Evolutionary conservation across 208 protist species (phyloP), one percentile per base, ranked within the genome.

Genomic region (Leishmania guyanensis): DNA sequence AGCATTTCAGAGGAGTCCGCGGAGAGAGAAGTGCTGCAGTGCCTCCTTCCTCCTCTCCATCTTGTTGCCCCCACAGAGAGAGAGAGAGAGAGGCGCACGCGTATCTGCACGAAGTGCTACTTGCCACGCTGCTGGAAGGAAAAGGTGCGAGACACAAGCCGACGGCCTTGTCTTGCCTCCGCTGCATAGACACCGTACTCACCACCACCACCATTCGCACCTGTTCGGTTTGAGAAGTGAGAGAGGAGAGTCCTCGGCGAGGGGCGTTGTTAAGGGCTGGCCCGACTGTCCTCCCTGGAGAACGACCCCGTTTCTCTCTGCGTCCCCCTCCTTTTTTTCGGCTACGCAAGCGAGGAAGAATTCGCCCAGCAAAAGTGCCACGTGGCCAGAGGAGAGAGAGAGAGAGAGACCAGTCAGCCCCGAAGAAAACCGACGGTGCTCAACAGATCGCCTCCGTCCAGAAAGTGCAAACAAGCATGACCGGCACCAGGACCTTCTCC

Each of bases 391-490:
- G 5, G 33, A 29, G 26, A 39, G 29, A 68, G 8, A 48, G 20
- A n/a, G 20, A 65, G 60, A 65, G 20, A 9, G 60, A 9, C 43
- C 4, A 36, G 69, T 20, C 39, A 16, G 12, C 53, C 69, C 69
- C 1, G 10, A 12, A 76, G 22, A 76, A 5, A 60, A n/a, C 14
- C 1, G n/a, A 14, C 9, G 51, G n/a, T 4, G 43, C 58, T 75
- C 64, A 90, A 17, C 83, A 83, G 36, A 90, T 83, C 5, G 69
- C 75, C n/a, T 81, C 75, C 22, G 88, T 90, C 91, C 93, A 96
- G 60, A 69, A 78, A 0, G 89, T 95, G 77, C 88, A 96, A 17
- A 85, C 73, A 26, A 93, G 78, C 84, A 93, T 92, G 14, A 94
- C 72, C 3, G 91, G 90, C 66, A 89, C 66, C 20, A 96, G 64